Conservation (phyloP, 2,329 filamentous ascomycete genomes). For the Graphilbum fragrans region DNA sequence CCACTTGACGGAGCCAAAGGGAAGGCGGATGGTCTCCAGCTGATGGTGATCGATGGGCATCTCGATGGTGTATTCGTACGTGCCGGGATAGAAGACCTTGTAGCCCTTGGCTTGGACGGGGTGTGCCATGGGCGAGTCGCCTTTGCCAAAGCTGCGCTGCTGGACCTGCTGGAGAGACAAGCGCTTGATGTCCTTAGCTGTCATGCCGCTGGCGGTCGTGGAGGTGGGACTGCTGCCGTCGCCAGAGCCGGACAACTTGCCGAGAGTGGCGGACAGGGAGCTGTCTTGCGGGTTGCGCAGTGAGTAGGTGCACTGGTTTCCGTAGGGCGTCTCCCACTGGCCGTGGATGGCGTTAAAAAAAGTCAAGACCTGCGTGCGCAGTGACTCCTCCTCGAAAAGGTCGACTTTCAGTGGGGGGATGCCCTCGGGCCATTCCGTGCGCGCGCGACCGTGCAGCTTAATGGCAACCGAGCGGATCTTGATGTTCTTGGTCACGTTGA, state of each 20-base stretch:
- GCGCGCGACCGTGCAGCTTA: constrained; percentile 71
- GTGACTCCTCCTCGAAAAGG: constrained; percentile 68
- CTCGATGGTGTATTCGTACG: constrained; percentile 63
- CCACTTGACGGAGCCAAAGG: constrained; percentile 78
- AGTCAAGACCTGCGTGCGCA: constrained; percentile 79
- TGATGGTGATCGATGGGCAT: constrained; percentile 80
- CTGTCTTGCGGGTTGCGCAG: constrained; percentile 27
- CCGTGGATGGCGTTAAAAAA: constrained; percentile 77
- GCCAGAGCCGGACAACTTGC: constrained; percentile 1
- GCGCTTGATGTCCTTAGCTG: constrained; percentile 43
- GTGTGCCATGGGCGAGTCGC: constrained; percentile 55
- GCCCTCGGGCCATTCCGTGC: constrained; percentile 93
- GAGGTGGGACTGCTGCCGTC: constrained; percentile 13
- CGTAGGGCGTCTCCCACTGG: constrained; percentile 47
- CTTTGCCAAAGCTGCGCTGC: constrained; percentile 75
- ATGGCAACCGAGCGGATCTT: constrained; percentile 89
- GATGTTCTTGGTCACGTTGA: constrained; percentile 75
- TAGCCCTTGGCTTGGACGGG: constrained; percentile 56
- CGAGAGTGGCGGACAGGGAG: constrained; percentile 6
- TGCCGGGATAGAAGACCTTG: constrained; percentile 69
- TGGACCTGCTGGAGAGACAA: constrained; percentile 72
- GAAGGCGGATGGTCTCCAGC: constrained; percentile 78
- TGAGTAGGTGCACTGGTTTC: constrained; percentile 48
- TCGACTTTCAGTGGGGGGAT: constrained; percentile 82
- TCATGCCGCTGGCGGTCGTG: constrained; percentile 18